These are phyloP conservation scores for Funneliformis geosporum DNA, from an alignment of 192 early-diverging fungal genomes.

Conservation along the genomic window DNA sequence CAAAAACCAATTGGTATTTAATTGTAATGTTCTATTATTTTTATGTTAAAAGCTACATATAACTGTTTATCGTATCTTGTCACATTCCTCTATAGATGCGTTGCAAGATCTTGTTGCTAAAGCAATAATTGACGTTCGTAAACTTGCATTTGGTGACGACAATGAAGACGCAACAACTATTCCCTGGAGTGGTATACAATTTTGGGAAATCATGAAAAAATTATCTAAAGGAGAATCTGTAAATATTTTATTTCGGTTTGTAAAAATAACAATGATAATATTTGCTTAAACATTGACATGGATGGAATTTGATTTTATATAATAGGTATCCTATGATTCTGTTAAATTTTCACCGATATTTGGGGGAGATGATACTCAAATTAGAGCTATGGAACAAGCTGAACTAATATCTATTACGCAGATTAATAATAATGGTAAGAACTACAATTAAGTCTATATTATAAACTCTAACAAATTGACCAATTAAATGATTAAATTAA, in stretches of 20 bases:
- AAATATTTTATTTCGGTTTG: constrained; percentile 13
- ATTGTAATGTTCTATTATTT: background rate
- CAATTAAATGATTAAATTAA: background rate
- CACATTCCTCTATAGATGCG: constrained; percentile 51
- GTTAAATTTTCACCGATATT: constrained; percentile 81
- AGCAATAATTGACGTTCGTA: constrained; percentile 84
- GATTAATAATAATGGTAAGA: constrained; percentile 68
- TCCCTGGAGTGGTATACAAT: constrained; percentile 86
- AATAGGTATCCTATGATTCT: constrained; percentile 77
- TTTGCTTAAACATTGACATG: background rate
- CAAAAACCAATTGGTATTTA: constrained; percentile 55
- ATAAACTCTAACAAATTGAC: background rate
- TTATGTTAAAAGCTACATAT: background rate
- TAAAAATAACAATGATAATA: background rate
- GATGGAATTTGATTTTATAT: background rate
- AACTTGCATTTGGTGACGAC: constrained; percentile 79
- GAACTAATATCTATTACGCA: constrained; percentile 83
- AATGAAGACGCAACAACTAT: constrained; percentile 40
- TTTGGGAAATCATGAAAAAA: constrained; percentile 82
- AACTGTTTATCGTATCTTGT: constrained; percentile 21
- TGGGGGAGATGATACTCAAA: constrained; percentile 77
- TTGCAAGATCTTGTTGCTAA: constrained; percentile 81
- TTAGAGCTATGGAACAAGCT: constrained; percentile 86
- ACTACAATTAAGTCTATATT: background rate
- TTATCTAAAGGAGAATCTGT: constrained; percentile 48